These are phyloP conservation scores for Gastrolobium bilobum DNA, from an alignment of 306 rosid genomes.

Conservation along the genomic window DNA sequence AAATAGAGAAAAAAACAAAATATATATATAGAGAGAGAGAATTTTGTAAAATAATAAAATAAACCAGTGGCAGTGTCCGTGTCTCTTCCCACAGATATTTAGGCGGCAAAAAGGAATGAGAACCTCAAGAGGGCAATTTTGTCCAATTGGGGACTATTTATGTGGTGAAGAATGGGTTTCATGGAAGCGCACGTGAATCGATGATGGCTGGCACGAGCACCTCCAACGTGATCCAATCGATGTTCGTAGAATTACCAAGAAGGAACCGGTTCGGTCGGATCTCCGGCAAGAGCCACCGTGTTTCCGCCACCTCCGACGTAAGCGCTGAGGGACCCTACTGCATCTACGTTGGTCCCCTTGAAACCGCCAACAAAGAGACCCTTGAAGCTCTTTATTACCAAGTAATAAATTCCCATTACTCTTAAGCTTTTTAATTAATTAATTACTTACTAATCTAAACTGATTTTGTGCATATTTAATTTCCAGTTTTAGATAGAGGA, in stretches of 20 bases:
- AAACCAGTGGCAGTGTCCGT: no score
- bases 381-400: conserved; percentile 88
- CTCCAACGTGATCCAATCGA: conserved; percentile 57
- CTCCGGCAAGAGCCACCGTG: conserved; percentile 54
- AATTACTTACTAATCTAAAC: background rate
- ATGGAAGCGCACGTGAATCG: background rate
- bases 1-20: no score
- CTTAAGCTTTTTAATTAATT: no score
- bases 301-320: conserved; percentile 50
- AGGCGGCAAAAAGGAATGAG: background rate
- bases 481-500: background rate
- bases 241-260: conserved; percentile 51
- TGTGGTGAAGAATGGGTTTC: background rate
- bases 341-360: conserved; percentile 82
- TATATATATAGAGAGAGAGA: no score
- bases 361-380: conserved; percentile 83
- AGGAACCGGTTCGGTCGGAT: conserved; percentile 56
- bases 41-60: no score
- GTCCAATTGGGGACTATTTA: background rate
- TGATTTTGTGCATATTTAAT: background rate
- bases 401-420: no score
- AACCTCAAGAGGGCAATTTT: background rate
- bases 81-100: no score
- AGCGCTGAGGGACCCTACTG: conserved; percentile 71
- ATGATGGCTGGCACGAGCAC: conserved; percentile 74